phyloP scores from a whole-genome alignment of 1,139 yeast genomes.

The Kodamaea alishanica region DNA sequence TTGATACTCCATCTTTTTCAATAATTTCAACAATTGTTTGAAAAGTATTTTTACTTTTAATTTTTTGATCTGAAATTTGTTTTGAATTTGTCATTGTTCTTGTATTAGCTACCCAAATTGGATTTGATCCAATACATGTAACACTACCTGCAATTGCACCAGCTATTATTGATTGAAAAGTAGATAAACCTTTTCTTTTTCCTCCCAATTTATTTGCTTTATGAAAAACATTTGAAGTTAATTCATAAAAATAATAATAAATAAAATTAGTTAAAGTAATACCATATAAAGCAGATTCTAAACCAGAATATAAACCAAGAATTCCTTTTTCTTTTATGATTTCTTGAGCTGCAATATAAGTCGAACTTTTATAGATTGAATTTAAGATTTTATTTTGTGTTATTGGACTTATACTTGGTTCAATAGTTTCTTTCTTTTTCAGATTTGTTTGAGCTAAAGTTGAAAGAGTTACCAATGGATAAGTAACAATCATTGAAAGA shows the following conservation, averaged over 20 bases:
- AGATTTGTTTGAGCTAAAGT: slow-evolving; percentile 76
- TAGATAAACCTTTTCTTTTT: slow-evolving; percentile 45
- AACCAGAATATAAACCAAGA: slow-evolving; percentile 73
- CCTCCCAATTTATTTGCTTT: slow-evolving; percentile 27
- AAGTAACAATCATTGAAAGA: slow-evolving; percentile 76
- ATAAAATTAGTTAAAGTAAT: slow-evolving; percentile 82
- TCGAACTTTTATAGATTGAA: slow-evolving; percentile 21
- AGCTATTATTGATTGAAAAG: slow-evolving; percentile 69
- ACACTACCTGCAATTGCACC: slow-evolving; percentile 89
- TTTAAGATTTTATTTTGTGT: slow-evolving; percentile 20
- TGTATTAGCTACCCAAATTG: slow-evolving; percentile 94
- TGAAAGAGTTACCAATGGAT: slow-evolving; percentile 79
- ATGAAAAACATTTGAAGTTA: slow-evolving; percentile 54
- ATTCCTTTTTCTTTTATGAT: slow-evolving; percentile 64
- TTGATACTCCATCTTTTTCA: slow-evolving; percentile 64
- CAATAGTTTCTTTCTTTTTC: slow-evolving; percentile 30
- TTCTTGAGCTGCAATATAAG: slow-evolving; percentile 38
- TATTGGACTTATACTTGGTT: slow-evolving; percentile 12
- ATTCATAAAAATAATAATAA: slow-evolving; percentile 87
- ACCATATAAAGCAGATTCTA: slow-evolving; percentile 85
- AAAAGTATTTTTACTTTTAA: slow-evolving; percentile 37
- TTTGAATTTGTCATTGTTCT: slow-evolving; percentile 64
- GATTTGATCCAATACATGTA: slow-evolving; percentile 84
- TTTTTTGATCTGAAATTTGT: slow-evolving; percentile 22
- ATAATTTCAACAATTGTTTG: slow-evolving; percentile 58